These are phyloP conservation scores for Neckera pumila DNA, from an alignment of 225 moss, liverwort and hornwort species.

Conservation along the genomic window DNA sequence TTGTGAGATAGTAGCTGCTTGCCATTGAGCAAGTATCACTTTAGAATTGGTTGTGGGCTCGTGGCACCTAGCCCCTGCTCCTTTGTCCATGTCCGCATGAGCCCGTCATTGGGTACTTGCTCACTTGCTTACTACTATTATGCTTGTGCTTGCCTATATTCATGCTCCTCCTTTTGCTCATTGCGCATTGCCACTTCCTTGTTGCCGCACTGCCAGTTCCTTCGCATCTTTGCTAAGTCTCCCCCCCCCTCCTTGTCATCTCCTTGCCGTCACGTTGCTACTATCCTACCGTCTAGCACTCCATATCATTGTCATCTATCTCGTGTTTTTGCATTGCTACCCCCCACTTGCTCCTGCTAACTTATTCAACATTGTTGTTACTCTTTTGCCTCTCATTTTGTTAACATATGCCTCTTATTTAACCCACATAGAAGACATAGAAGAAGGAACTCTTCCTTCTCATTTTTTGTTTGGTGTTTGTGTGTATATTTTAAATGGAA, in stretches of 20 bases:
- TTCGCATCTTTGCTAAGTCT: not conserved
- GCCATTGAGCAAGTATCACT: not conserved
- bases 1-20: not conserved
- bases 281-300: fast-evolving
- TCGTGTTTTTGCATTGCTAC: not conserved
- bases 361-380: too few species aligned
- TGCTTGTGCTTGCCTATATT: fast-evolving
- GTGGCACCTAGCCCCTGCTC: fast-evolving
- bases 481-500: too few species aligned
- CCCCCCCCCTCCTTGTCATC: too few species aligned
- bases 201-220: fast-evolving
- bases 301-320: not conserved
- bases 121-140: fast-evolving
- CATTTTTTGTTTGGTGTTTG: too few species aligned
- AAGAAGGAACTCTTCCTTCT: too few species aligned
- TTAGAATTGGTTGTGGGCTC: not conserved
- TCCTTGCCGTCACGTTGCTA: too few species aligned
- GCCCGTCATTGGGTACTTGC: fast-evolving
- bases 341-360: fast-evolving
- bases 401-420: too few species aligned
- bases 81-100: fast-evolving
- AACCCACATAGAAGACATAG: too few species aligned
- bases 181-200: fast-evolving
- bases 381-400: too few species aligned
- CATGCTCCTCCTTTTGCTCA: fast-evolving